Evolutionary conservation across 2,329 filamentous ascomycete species (phyloP).

Genomic region (Cadophora luteo-olivacea): DNA sequence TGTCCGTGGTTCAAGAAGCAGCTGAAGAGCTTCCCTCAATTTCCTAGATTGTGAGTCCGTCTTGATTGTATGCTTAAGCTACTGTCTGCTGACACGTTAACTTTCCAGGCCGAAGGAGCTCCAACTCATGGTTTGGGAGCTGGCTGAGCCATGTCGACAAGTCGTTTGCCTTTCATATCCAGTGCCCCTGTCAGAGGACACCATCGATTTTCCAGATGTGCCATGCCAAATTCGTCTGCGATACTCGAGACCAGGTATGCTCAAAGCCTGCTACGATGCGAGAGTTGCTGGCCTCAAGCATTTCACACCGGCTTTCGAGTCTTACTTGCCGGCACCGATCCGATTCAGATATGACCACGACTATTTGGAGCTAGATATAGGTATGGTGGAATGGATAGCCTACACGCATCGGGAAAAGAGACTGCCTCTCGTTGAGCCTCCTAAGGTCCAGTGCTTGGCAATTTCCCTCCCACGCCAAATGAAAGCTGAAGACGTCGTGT

Average conservation of each 20-base stretch:
- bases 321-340: not conserved
- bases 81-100: too few species aligned
- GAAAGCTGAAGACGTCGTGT: not conserved
- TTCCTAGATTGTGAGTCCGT: slow-evolving; percentile 20
- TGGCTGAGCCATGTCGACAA: not conserved
- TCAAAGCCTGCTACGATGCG: slow-evolving; percentile 7
- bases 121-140: slow-evolving; percentile 23
- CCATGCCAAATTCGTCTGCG: not conserved
- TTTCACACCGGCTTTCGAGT: not conserved
- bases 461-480: not conserved
- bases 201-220: too few species aligned
- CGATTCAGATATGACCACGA: slow-evolving; percentile 17
- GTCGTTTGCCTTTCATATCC: not conserved
- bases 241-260: slow-evolving; percentile 4
- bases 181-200: too few species aligned
- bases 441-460: slow-evolving; percentile 4
- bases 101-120: slow-evolving; percentile 26
- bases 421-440: not conserved
- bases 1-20: slow-evolving; percentile 27
- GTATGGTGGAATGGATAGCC: slow-evolving; percentile 1
- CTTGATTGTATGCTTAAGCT: not conserved
- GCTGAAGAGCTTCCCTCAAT: slow-evolving; percentile 22
- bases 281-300: slow-evolving; percentile 3
- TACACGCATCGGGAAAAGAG: not conserved
- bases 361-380: slow-evolving; percentile 10